Conservation (phyloP, 148 eudicot genomes). For the Diospyros kaki region DNA sequence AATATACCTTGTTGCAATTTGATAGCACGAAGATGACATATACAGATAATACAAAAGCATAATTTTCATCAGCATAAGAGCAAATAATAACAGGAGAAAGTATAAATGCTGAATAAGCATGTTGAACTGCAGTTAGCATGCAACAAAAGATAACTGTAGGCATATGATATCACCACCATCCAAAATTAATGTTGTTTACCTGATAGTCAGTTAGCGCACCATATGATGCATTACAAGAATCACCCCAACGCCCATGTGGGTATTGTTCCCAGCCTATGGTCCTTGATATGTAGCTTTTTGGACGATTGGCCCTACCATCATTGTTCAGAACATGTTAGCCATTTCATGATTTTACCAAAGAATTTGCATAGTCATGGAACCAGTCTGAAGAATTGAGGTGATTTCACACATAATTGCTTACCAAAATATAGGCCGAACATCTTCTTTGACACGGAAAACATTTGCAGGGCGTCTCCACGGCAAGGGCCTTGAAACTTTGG, state of each 20-base stretch:
- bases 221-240: constrained; percentile 79
- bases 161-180: neutral
- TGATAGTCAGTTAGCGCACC: constrained; percentile 88
- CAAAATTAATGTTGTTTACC: constrained; percentile 31
- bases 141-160: neutral
- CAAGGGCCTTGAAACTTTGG: constrained; percentile 72
- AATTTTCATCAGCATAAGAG: neutral
- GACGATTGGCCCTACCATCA: constrained; percentile 90
- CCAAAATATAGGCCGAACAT: constrained; percentile 95
- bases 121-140: neutral
- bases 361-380: neutral
- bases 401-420: constrained; percentile 24
- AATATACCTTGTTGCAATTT: neutral
- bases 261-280: constrained; percentile 86
- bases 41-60: neutral
- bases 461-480: constrained; percentile 92
- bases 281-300: constrained; percentile 86
- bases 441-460: constrained; percentile 79
- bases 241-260: constrained; percentile 94
- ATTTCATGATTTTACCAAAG: neutral
- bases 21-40: neutral
- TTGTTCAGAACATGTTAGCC: constrained; percentile 11
- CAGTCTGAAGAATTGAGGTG: neutral
- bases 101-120: constrained; percentile 1
- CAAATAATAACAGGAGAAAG: neutral